A percentile compares a stretch with the other conserved stretches of the same genome.
These are phyloP conservation scores for Beauveria varroae DNA, from an alignment of 2,329 filamentous ascomycete genomes.

Conservation along the genomic window DNA sequence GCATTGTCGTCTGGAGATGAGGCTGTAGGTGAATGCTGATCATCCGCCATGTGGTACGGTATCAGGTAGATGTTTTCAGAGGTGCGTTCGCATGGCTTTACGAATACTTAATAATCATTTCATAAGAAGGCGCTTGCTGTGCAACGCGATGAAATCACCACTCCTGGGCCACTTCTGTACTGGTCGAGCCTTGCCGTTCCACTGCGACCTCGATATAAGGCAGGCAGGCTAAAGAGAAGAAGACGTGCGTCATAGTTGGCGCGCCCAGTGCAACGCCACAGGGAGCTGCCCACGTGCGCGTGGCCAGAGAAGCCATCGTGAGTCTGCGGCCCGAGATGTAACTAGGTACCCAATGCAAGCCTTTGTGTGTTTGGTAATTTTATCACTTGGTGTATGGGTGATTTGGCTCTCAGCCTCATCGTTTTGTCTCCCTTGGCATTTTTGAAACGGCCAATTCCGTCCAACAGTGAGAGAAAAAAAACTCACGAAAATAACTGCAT, in stretches of 20 bases:
- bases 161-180: not conserved
- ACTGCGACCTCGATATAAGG: not conserved
- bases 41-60: too few relatives aligned
- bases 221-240: not conserved
- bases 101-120: too few relatives aligned
- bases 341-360: not conserved
- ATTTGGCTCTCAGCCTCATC: too few relatives aligned
- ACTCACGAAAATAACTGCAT: not conserved
- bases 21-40: not conserved
- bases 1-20: not conserved
- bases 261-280: not conserved
- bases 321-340: not conserved
- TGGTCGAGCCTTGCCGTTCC: not conserved
- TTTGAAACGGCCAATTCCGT: too few relatives aligned
- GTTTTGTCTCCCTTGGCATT: too few relatives aligned
- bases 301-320: not conserved
- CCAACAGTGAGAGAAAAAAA: not conserved
- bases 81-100: too few relatives aligned
- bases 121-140: not conserved
- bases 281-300: slow-evolving; percentile 8
- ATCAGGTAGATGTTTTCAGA: too few relatives aligned
- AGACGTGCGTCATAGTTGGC: slow-evolving; percentile 3
- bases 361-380: not conserved
- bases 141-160: not conserved
- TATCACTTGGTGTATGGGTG: not conserved